Percentiles rank a stretch among this genome's conserved stretches.
Conservation (phyloP, 768 basidiomycete genomes). For the Panellus pusillus region DNA sequence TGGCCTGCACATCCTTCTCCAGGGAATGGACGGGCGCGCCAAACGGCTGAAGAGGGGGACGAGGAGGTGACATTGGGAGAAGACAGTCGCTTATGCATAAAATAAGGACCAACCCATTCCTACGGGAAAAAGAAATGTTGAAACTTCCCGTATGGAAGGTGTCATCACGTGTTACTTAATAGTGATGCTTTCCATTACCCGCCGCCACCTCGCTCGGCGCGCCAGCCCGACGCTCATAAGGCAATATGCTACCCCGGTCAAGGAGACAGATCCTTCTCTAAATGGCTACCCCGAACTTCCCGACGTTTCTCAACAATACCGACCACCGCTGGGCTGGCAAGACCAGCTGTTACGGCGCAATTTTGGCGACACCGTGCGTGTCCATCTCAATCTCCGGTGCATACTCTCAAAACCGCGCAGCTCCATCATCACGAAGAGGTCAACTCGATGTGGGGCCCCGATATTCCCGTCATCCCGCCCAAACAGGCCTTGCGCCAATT, state of each 20-base stretch:
- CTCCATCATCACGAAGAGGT: slow-evolving; percentile 81
- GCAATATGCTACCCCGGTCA: slow-evolving; percentile 34
- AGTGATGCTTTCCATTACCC: slow-evolving; percentile 32
- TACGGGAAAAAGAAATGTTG: slow-evolving; percentile 15
- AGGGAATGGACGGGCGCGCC: slow-evolving; percentile 25
- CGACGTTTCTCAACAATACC: slow-evolving; percentile 61
- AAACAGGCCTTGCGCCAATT: slow-evolving; percentile 66
- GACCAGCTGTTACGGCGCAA: slow-evolving; percentile 77
- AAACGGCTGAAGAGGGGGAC: slow-evolving; percentile 9
- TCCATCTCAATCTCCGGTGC: slow-evolving; percentile 4
- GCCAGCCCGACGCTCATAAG: slow-evolving; percentile 19
- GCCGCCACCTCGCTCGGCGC: slow-evolving; percentile 19
- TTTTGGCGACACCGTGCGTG: slow-evolving; percentile 72
- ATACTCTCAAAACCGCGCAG: slow-evolving; percentile 37
- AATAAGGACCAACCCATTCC: slow-evolving; percentile 17
- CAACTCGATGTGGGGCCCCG: slow-evolving; percentile 87
- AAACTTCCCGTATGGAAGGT: background rate
- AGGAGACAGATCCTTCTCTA: slow-evolving; percentile 61
- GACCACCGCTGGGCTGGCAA: slow-evolving; percentile 70
- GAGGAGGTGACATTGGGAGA: slow-evolving; percentile 9
- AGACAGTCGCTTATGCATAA: slow-evolving; percentile 4
- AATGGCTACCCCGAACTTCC: slow-evolving; percentile 75
- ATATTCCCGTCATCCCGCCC: slow-evolving; percentile 62
- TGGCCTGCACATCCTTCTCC: slow-evolving; percentile 47
- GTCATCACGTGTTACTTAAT: background rate